Conservation (phyloP, 306 rosid species). For the Potentilla sterilis region DNA sequence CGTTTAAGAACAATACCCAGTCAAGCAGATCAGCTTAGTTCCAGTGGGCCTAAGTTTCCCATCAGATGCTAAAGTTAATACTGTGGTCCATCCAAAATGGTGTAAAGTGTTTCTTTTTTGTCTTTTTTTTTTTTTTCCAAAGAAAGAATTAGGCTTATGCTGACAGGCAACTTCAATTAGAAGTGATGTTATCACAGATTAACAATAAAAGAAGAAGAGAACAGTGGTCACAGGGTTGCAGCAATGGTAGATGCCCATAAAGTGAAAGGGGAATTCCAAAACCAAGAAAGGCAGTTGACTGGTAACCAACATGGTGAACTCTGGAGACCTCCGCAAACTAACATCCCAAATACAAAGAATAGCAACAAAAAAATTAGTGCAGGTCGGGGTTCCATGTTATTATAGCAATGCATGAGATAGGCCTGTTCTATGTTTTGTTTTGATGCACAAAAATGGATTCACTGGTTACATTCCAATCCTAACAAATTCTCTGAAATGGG, state of each 20-base stretch:
- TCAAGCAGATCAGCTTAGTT: not conserved
- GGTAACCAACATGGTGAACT: not conserved
- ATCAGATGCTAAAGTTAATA: not conserved
- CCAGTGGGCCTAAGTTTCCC: not conserved
- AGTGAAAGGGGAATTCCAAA: not conserved
- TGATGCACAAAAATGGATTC: not conserved
- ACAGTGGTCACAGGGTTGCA: slow-evolving; percentile 3
- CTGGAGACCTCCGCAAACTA: not conserved
- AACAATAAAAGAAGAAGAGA: not conserved
- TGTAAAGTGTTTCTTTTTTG: not conserved
- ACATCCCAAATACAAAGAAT: not conserved
- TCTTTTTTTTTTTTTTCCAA: too few relatives aligned
- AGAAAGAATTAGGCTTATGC: not conserved
- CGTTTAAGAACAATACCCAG: not conserved
- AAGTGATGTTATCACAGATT: not conserved
- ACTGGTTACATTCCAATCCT: not conserved
- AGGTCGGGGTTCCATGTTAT: not conserved
- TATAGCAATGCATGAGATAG: not conserved
- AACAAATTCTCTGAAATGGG: not conserved
- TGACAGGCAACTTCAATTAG: not conserved
- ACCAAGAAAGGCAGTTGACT: not conserved
- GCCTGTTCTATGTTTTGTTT: not conserved
- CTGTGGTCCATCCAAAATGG: slow-evolving; percentile 1
- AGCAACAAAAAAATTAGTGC: not conserved
- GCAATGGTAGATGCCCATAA: not conserved